Percentiles rank a stretch among this genome's conserved stretches.
These are phyloP conservation scores for Coniochaeta hoffmannii DNA, from an alignment of 2,329 filamentous ascomycete genomes.

Conservation along the genomic window DNA sequence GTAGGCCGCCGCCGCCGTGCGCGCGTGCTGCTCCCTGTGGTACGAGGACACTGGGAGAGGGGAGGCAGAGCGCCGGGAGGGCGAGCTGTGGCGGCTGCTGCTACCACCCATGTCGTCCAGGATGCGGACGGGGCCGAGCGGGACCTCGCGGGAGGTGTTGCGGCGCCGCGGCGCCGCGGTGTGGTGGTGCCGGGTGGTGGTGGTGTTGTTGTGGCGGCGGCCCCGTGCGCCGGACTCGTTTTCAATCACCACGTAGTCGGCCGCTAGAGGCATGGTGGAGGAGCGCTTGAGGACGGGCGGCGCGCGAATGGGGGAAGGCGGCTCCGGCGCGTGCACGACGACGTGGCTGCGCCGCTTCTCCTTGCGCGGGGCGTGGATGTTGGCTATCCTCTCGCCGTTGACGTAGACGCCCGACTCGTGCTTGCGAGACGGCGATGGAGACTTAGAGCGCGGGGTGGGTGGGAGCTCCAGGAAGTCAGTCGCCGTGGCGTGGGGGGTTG, in stretches of 20 bases:
- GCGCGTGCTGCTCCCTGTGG: conserved; percentile 9
- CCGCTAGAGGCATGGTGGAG: conserved; percentile 16
- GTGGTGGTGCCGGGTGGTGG: too few species aligned
- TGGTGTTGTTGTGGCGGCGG: background rate
- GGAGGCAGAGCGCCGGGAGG: conserved; percentile 1
- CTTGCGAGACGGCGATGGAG: conserved; percentile 14
- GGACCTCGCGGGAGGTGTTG: conserved; percentile 5
- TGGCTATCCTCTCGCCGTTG: conserved; percentile 12
- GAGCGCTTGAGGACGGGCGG: conserved; percentile 17
- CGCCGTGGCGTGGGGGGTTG: conserved; percentile 3
- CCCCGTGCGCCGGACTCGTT: conserved; percentile 11
- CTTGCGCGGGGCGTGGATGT: conserved; percentile 6
- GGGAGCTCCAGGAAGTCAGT: conserved; percentile 10
- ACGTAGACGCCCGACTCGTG: conserved; percentile 17
- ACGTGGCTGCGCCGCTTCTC: conserved; percentile 10
- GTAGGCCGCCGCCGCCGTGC: conserved; percentile 14
- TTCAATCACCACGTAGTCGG: conserved; percentile 13
- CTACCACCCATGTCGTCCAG: background rate
- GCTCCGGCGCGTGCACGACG: conserved; percentile 9
- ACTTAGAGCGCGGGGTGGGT: conserved; percentile 15
- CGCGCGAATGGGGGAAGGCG: conserved; percentile 4
- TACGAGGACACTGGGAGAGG: background rate
- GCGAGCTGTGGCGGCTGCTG: background rate
- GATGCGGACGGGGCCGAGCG: conserved; percentile 5
- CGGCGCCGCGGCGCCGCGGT: too few species aligned